Evolutionary conservation across 202 grass and related monocot species (phyloP).

Genomic region (Dendrocalamus latiflorus): DNA sequence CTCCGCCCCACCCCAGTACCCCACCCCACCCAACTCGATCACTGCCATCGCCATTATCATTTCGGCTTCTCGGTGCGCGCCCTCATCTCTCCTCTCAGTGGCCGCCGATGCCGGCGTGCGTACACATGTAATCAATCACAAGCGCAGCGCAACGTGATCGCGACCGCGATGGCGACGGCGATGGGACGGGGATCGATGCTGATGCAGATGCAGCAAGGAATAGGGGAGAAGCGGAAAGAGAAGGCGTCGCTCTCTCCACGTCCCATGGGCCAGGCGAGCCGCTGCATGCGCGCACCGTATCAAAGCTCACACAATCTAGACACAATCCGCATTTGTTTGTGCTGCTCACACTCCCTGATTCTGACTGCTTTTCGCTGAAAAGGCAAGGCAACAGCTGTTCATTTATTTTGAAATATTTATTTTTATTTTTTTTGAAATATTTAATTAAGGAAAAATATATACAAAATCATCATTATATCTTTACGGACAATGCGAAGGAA

Average conservation of each 20-base stretch:
- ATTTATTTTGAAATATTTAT: too few species aligned
- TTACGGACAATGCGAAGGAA: too few species aligned
- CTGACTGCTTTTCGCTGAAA: too few species aligned
- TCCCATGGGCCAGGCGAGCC: neutral
- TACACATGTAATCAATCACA: neutral
- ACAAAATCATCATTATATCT: too few species aligned
- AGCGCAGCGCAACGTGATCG: neutral
- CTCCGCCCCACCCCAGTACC: neutral
- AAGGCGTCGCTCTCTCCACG: neutral
- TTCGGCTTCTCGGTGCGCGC: neutral
- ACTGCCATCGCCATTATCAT: neutral
- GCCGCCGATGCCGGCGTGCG: neutral
- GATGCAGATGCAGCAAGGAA: constrained; percentile 19
- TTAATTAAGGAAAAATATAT: too few species aligned
- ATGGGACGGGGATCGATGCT: too few species aligned
- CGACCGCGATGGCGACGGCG: neutral
- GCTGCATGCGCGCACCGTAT: constrained; percentile 38
- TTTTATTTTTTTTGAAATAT: too few species aligned
- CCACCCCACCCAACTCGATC: neutral
- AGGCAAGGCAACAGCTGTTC: too few species aligned
- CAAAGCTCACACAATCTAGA: constrained; percentile 1
- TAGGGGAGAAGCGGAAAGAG: too few species aligned
- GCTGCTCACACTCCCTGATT: too few species aligned
- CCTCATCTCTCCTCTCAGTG: neutral
- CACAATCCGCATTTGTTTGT: constrained; percentile 24